Percentiles rank a stretch among this genome's conserved stretches.
Conservation (phyloP, 2,329 filamentous ascomycete species). For the Talaromyces islandicus region DNA sequence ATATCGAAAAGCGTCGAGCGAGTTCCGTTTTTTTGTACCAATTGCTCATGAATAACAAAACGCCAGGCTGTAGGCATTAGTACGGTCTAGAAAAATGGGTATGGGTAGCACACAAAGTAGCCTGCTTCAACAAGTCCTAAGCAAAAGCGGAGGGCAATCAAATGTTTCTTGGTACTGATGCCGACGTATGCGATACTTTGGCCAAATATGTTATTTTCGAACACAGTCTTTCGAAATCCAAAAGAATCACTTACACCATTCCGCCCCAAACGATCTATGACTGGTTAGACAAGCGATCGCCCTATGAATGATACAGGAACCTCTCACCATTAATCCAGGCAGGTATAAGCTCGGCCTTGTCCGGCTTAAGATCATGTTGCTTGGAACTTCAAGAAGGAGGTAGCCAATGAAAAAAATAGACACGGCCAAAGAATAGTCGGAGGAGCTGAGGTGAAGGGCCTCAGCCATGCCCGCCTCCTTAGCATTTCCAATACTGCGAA, state of each 20-base stretch:
- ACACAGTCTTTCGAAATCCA: background rate
- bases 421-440: background rate
- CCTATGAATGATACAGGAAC: background rate
- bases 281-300: background rate
- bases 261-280: slow-evolving; percentile 5
- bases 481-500: background rate
- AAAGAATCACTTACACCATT: background rate
- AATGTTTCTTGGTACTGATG: slow-evolving; percentile 2
- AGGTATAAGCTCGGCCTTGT: background rate
- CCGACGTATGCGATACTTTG: slow-evolving; percentile 5
- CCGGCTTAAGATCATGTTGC: background rate
- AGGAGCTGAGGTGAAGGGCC: background rate
- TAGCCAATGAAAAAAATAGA: slow-evolving; percentile 4
- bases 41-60: slow-evolving; percentile 13
- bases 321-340: background rate
- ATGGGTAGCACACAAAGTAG: slow-evolving; percentile 4
- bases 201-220: background rate
- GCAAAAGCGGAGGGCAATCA: slow-evolving; percentile 8
- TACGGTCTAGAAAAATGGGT: background rate
- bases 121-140: slow-evolving; percentile 8
- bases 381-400: background rate
- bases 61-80: slow-evolving; percentile 5
- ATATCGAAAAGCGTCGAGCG: slow-evolving; percentile 9
- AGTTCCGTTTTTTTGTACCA: slow-evolving; percentile 11
- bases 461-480: background rate